phyloP scores from a whole-genome alignment of 2,329 filamentous ascomycete genomes.

The Verticillium zaregamsianum region DNA sequence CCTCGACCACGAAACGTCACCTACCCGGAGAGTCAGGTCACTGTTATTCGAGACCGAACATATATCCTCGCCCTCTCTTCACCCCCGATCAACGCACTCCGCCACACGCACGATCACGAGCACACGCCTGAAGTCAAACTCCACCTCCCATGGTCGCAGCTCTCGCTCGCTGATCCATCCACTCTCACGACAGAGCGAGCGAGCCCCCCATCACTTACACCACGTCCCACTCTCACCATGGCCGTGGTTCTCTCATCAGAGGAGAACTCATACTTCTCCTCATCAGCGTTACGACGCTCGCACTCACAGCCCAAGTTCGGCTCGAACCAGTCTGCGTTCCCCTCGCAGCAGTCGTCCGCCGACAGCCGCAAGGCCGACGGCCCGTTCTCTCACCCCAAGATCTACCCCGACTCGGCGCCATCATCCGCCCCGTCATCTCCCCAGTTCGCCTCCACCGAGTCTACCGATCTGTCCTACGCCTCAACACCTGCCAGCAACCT shows the following conservation, averaged over 20 bases:
- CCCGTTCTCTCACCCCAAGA: conserved; percentile 38
- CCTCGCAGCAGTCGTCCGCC: conserved; percentile 39
- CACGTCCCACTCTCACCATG: conserved; percentile 31
- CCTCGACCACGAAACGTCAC: not conserved
- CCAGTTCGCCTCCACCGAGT: conserved; percentile 45
- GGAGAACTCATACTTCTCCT: conserved; percentile 52
- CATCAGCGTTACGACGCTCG: conserved; percentile 51
- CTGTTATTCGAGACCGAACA: not conserved
- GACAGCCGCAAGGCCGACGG: conserved; percentile 41
- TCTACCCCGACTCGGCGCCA: conserved; percentile 40
- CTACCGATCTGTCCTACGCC: conserved; percentile 51
- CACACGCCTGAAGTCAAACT: not conserved
- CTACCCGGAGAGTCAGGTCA: not conserved
- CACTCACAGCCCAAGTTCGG: conserved; percentile 57
- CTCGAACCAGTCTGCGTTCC: conserved; percentile 36
- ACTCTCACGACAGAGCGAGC: conserved; percentile 6
- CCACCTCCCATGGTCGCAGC: conserved; percentile 7
- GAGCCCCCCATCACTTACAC: conserved; percentile 8
- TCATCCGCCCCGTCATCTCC: conserved; percentile 57
- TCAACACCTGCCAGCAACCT: conserved; percentile 62
- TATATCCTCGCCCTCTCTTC: not conserved
- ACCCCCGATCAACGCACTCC: not conserved
- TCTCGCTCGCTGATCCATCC: conserved; percentile 1
- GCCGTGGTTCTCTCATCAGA: conserved; percentile 54
- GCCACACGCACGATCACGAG: not conserved